Evolutionary conservation across 495 filamentous ascomycete genomes (phyloP).

Genomic region (Xylaria palmicola): DNA sequence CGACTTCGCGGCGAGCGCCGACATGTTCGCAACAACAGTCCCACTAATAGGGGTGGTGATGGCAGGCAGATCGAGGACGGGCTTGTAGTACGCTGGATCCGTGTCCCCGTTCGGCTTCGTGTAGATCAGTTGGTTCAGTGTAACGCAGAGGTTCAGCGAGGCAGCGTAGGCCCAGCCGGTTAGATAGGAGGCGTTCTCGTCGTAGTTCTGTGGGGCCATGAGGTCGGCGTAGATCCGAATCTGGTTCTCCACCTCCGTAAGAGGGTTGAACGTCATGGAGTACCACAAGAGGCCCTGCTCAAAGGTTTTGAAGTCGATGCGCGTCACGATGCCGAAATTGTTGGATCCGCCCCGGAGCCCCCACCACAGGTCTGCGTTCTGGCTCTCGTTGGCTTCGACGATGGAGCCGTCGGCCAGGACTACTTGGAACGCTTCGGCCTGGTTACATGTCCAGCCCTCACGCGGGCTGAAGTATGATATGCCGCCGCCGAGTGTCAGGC

Average conservation of each 20-base stretch:
- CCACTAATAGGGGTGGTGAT: conserved; percentile 3
- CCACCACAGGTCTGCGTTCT: conserved; percentile 49
- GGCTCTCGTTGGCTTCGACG: conserved; percentile 37
- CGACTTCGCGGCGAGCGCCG: neutral
- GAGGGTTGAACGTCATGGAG: neutral
- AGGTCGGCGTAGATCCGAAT: conserved; percentile 13
- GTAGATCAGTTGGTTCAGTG: conserved; percentile 13
- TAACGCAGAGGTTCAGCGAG: neutral
- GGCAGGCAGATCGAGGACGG: conserved; percentile 9
- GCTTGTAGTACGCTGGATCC: conserved; percentile 5
- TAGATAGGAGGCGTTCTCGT: conserved; percentile 20
- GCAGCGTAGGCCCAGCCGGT: conserved; percentile 14
- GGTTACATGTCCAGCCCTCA: conserved; percentile 54
- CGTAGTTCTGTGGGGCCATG: conserved; percentile 18
- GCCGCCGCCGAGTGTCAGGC: conserved; percentile 48
- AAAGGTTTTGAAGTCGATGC: conserved; percentile 27
- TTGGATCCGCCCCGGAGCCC: conserved; percentile 54
- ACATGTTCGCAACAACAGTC: conserved; percentile 1
- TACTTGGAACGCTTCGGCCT: conserved; percentile 50
- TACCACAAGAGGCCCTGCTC: conserved; percentile 22
- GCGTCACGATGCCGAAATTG: conserved; percentile 57
- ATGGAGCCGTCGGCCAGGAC: conserved; percentile 59
- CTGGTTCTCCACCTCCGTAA: conserved; percentile 14
- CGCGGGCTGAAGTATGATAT: conserved; percentile 44
- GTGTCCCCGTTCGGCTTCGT: conserved; percentile 6